Conservation (phyloP, 345 rosid species). For the Firmiana major region DNA sequence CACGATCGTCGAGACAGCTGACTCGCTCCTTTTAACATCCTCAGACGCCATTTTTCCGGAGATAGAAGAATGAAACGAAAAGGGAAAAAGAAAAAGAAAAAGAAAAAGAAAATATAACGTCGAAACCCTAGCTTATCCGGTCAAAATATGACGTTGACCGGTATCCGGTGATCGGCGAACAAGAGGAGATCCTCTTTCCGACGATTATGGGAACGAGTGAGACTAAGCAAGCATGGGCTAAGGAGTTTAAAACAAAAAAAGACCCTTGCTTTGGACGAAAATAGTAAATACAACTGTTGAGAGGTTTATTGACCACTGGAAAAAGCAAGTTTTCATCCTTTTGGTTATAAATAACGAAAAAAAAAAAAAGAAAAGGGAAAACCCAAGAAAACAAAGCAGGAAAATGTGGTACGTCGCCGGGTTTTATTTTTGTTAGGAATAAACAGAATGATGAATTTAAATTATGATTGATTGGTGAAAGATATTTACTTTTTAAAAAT, state of each 20-base stretch:
- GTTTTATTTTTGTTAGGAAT: neutral
- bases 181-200: neutral
- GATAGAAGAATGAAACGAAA: neutral
- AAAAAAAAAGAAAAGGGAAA: too few species aligned
- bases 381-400: too few species aligned
- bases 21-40: slow-evolving; percentile 65
- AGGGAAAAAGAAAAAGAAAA: neutral
- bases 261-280: neutral
- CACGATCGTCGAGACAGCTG: slow-evolving; percentile 63
- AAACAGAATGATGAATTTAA: neutral
- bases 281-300: neutral
- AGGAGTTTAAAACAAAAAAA: neutral
- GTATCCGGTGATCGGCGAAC: slow-evolving; percentile 13
- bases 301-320: neutral
- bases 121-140: slow-evolving; percentile 20
- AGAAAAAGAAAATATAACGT: neutral
- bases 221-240: neutral
- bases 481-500: neutral
- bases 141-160: slow-evolving; percentile 8
- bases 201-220: neutral
- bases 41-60: slow-evolving; percentile 61
- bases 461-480: neutral
- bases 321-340: neutral
- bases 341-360: too few species aligned
- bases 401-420: neutral